These are phyloP conservation scores for Amoeboaphelidium occidentale DNA, from an alignment of 371 early-diverging fungal genomes.

Conservation along the genomic window DNA sequence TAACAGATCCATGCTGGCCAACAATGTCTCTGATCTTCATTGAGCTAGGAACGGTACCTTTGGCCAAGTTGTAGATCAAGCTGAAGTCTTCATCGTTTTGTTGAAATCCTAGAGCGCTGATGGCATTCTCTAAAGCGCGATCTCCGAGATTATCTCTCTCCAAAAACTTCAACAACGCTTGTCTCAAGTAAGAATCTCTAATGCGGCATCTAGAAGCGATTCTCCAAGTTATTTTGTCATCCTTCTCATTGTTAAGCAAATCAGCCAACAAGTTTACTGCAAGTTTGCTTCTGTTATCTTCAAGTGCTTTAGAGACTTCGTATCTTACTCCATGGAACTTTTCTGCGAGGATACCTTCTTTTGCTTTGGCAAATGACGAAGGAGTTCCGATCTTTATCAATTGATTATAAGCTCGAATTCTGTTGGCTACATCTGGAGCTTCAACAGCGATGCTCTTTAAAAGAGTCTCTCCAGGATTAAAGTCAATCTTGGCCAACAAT, in stretches of 20 bases:
- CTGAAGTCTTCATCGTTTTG: slow-evolving; percentile 17
- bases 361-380: slow-evolving; percentile 16
- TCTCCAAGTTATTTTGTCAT: slow-evolving; percentile 11
- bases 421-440: slow-evolving; percentile 9
- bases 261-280: slow-evolving; percentile 18
- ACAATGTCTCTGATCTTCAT: too few relatives aligned
- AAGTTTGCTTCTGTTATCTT: slow-evolving; percentile 11
- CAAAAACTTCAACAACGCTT: slow-evolving; percentile 13
- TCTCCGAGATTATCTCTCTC: slow-evolving; percentile 9
- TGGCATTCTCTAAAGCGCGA: slow-evolving; percentile 8
- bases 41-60: background rate
- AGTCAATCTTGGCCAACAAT: slow-evolving; percentile 17
- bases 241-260: slow-evolving; percentile 16
- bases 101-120: slow-evolving; percentile 13
- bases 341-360: slow-evolving; percentile 11
- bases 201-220: slow-evolving; percentile 7
- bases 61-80: background rate
- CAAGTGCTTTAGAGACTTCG: slow-evolving; percentile 13
- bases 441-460: slow-evolving; percentile 16
- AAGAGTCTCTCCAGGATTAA: slow-evolving; percentile 19
- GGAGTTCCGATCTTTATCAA: slow-evolving; percentile 16
- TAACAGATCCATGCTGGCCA: background rate
- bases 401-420: slow-evolving; percentile 20
- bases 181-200: slow-evolving; percentile 14
- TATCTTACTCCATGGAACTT: slow-evolving; percentile 21